Conservation (phyloP, 73 alveolate species). For the Paramecium sonneborni region DNA sequence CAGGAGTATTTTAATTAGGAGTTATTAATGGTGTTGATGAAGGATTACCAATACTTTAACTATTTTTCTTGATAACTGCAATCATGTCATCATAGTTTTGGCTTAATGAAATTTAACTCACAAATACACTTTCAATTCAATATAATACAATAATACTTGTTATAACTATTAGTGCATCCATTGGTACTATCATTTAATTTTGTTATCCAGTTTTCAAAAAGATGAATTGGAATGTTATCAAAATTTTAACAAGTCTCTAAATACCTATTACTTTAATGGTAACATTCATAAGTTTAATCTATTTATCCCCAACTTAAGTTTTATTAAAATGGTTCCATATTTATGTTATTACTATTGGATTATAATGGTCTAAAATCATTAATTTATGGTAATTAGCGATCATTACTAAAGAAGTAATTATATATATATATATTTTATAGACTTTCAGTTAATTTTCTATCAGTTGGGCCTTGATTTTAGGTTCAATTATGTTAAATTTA, state of each 20-base stretch:
- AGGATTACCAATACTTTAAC: slow-evolving; percentile 60
- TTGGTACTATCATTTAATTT: not conserved
- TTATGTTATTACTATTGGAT: not conserved
- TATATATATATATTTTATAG: not conserved
- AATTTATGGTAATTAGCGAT: slow-evolving; percentile 23
- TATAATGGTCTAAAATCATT: slow-evolving; percentile 24
- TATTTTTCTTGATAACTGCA: slow-evolving; percentile 15
- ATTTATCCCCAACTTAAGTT: not conserved
- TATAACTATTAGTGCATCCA: not conserved
- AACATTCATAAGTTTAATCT: not conserved
- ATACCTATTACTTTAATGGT: not conserved
- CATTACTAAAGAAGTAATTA: slow-evolving; percentile 28
- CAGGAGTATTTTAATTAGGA: slow-evolving; percentile 57
- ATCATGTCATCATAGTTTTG: slow-evolving; percentile 21
- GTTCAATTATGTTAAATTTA: not conserved
- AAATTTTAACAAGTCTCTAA: not conserved
- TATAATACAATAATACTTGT: not conserved
- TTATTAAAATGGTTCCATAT: not conserved
- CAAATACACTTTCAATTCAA: not conserved
- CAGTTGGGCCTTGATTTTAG: not conserved
- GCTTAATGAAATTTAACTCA: not conserved
- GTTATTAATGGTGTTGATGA: slow-evolving; percentile 65
- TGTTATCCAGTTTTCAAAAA: not conserved
- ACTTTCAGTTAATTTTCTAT: not conserved
- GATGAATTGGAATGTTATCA: slow-evolving; percentile 26